Evolutionary conservation across 192 early-diverging fungal genomes (phyloP).

Genomic region (Lunasporangiospora selenospora): DNA sequence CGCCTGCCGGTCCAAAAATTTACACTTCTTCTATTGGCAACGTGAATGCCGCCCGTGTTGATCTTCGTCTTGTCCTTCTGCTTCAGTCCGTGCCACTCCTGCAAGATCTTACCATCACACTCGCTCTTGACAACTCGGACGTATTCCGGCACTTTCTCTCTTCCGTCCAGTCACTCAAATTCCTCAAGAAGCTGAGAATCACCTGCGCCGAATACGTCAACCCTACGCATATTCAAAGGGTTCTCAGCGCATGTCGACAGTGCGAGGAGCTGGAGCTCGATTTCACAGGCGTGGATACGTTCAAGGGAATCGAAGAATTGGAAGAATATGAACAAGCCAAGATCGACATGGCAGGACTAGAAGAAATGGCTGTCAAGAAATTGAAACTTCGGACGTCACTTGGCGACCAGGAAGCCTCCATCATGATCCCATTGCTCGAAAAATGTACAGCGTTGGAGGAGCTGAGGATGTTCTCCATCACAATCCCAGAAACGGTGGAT

Average conservation of each 20-base stretch:
- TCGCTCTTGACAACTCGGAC: slow-evolving; percentile 20
- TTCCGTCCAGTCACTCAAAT: slow-evolving; percentile 7
- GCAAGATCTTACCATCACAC: slow-evolving; percentile 16
- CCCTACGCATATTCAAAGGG: slow-evolving; percentile 17
- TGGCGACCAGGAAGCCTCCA: slow-evolving; percentile 9
- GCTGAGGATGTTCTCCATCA: slow-evolving; percentile 16
- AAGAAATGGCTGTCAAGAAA: slow-evolving; percentile 6
- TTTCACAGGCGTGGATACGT: slow-evolving; percentile 13
- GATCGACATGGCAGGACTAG: slow-evolving; percentile 12
- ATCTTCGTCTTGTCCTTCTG: slow-evolving; percentile 18
- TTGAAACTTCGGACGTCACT: slow-evolving; percentile 9
- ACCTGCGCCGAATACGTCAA: slow-evolving; percentile 14
- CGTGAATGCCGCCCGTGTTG: slow-evolving; percentile 19
- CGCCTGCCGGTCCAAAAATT: too few species aligned
- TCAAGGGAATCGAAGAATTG: slow-evolving; percentile 15
- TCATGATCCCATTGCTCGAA: slow-evolving; percentile 20
- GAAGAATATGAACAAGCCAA: slow-evolving; percentile 20
- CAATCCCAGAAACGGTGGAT: slow-evolving; percentile 3
- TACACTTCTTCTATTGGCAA: neutral
- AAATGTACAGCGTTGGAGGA: slow-evolving; percentile 7
- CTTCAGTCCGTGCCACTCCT: slow-evolving; percentile 11
- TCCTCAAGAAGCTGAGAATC: slow-evolving; percentile 2
- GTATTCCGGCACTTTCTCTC: slow-evolving; percentile 12
- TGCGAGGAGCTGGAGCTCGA: slow-evolving; percentile 9
- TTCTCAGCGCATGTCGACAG: slow-evolving; percentile 10